Evolutionary conservation across 495 filamentous ascomycete genomes (phyloP).

Genomic region (Aspergillus taichungensis): DNA sequence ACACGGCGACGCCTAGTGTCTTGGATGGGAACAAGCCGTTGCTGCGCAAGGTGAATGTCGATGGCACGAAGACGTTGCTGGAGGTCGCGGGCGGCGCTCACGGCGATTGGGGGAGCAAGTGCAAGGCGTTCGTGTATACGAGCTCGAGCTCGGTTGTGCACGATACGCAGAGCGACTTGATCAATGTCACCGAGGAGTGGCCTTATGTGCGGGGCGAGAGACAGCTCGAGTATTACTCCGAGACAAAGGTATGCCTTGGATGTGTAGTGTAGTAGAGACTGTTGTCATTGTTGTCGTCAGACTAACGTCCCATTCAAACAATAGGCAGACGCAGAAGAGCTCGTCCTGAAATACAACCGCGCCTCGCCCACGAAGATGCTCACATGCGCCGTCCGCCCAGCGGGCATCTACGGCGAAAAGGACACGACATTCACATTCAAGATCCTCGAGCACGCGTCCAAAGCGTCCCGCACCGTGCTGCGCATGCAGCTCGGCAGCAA

Average conservation of each 20-base stretch:
- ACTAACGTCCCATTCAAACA: not conserved
- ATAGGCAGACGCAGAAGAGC: slow-evolving; percentile 76
- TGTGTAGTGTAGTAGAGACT: slow-evolving; percentile 1
- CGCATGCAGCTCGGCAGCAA: slow-evolving; percentile 82
- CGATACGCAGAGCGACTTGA: slow-evolving; percentile 68
- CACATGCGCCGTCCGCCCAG: slow-evolving; percentile 73
- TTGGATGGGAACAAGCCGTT: slow-evolving; percentile 38
- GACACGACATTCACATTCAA: slow-evolving; percentile 65
- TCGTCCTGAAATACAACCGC: slow-evolving; percentile 81
- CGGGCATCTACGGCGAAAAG: slow-evolving; percentile 86
- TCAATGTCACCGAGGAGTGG: slow-evolving; percentile 85
- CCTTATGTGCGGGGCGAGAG: slow-evolving; percentile 60
- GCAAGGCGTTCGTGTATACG: slow-evolving; percentile 92
- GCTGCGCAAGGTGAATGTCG: slow-evolving; percentile 76
- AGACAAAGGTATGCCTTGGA: slow-evolving; percentile 57
- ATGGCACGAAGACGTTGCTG: slow-evolving; percentile 72
- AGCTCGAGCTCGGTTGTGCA: slow-evolving; percentile 83
- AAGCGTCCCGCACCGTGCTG: slow-evolving; percentile 49
- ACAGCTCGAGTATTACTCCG: slow-evolving; percentile 86
- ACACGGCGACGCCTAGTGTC: slow-evolving; percentile 76
- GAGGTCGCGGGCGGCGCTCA: slow-evolving; percentile 60
- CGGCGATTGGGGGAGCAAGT: slow-evolving; percentile 48
- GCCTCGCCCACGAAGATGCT: slow-evolving; percentile 53
- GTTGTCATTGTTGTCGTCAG: no score
- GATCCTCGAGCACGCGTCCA: slow-evolving; percentile 33